Percentiles rank a stretch among this genome's conserved stretches.
Evolutionary conservation across 192 early-diverging fungal genomes (phyloP).

Genomic region (Rhizophagus sp.): DNA sequence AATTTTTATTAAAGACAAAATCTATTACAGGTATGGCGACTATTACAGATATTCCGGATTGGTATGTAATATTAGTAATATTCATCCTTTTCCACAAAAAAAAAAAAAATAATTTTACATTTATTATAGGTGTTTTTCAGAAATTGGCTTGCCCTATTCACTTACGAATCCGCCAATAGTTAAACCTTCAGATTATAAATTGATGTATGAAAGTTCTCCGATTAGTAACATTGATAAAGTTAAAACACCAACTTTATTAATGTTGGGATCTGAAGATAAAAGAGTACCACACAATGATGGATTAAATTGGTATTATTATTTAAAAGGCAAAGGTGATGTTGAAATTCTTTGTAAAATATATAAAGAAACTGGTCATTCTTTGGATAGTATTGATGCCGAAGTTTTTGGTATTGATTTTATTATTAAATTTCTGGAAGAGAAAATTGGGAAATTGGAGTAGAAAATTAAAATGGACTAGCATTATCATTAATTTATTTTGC

Average conservation of each 20-base stretch:
- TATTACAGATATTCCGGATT: constrained; percentile 24
- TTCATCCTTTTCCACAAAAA: constrained; percentile 36
- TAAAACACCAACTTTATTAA: constrained; percentile 62
- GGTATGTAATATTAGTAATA: background rate
- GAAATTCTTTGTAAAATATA: constrained; percentile 53
- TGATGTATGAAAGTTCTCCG: constrained; percentile 61
- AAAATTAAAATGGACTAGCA: background rate
- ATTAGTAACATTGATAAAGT: constrained; percentile 56
- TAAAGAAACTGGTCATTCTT: constrained; percentile 58
- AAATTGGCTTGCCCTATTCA: constrained; percentile 56
- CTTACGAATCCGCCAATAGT: constrained; percentile 58
- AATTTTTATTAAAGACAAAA: background rate
- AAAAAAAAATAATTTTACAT: constrained; percentile 60
- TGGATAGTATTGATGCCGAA: constrained; percentile 64
- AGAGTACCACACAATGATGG: constrained; percentile 74
- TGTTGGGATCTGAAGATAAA: constrained; percentile 67
- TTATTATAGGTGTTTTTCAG: constrained; percentile 73
- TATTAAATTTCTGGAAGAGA: constrained; percentile 12
- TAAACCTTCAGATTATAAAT: constrained; percentile 54
- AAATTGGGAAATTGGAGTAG: background rate
- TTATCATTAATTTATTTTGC: too few species aligned
- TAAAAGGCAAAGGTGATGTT: constrained; percentile 13
- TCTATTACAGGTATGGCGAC: background rate
- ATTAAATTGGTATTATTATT: constrained; percentile 44
- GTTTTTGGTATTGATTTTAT: background rate